Evolutionary conservation across 1,284 basidiomycete genomes (phyloP), one percentile per base, ranked within the genome.

Genomic region (Papiliotrema terrestris): DNA sequence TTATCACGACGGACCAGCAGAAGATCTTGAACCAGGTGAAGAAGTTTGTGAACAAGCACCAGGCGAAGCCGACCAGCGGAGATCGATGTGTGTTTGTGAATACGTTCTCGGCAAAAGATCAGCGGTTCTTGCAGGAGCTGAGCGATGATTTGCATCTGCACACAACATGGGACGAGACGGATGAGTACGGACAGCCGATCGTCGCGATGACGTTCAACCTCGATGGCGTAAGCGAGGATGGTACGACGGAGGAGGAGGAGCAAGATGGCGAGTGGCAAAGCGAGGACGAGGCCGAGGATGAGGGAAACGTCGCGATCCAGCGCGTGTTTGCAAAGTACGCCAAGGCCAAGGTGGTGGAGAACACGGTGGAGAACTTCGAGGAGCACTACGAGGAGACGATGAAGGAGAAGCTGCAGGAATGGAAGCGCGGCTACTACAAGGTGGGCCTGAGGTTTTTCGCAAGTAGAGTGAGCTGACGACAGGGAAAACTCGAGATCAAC

Each of bases 351-450:
- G 83, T 91, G 14, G 78, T 82, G 63, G 81, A 82, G 53, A 84
- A 86, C 43, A 84, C 72, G 8, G 69, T 86, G 43, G 84, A 84
- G 57, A 86, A 85, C 49, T 88, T 89, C 66, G 90, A 92, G 63
- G 83, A 84, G 54, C 81, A 87, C 50, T 81, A 91, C 67, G 87
- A 91, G 69, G 75, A 81, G 64, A 84, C 83, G 42, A 63, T 95
- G 36, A 82, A 84, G 61, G 84, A 88, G 66, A 91, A 89, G 78
- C 90, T 98, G 86, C 84, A 86, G 46, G 86, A 89, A 63, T 97
- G 92, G 91, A 98, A 98, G 80, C 79, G 83, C 56, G 78, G 77
- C 2, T 98, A 98, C 78, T 99, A 98, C 78, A 82, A 83, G 81
- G 91, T 90, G 55, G 44, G 82, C 19, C 19, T 23, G 11, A 9